Evolutionary conservation across 345 rosid genomes (phyloP), one percentile per base, ranked within the genome.

Genomic region (Citrus unshiu): DNA sequence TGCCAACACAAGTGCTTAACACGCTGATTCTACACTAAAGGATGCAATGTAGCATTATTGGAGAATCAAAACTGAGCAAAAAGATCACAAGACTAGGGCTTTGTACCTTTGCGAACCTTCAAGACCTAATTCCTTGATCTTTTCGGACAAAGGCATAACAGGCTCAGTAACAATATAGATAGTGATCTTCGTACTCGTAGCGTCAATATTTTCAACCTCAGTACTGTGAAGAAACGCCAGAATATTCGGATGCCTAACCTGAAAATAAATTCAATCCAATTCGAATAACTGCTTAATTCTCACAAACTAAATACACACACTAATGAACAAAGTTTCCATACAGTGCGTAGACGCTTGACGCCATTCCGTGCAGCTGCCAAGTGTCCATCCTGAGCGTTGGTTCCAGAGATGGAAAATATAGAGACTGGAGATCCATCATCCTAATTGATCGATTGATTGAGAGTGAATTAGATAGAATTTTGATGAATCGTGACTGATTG

Each of bases 201-300:
- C 98, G 59, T 96, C 99, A 75, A 81, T 63, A 81, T 84, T 84
- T 88, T 94, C 99, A 70, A 91, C 89, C 87, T 96, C 99, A 3
- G 99, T 90, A 83, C 99, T 96, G 81, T 94, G 92, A 56, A 96
- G 95, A 85, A 96, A 96, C 40, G 98, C 91, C 51, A 96, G 83
- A 80, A 96, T 91, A 83, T 93, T 96, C 43, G 99, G 99, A 89
- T 96, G 99, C 82, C 99, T 91, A 74, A 93, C 99, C 99, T 96
- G 89, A 34, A 56, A 27, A 46, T 18, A 32, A 69, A 72, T 32
- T 67, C 49, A 65, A 21, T 19, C 21, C 75, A 61, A 68, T 35
- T 65, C 12, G 32, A 19, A 56, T 6, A 29, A 27, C 22, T 21
- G 9, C 24, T 62, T 16, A 56, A 24, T 68, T 40, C 6, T 8